Evolutionary conservation across 78 protist genomes (phyloP), one percentile per base, ranked within the genome.

Genomic region (Dictyostelium capitatum): DNA sequence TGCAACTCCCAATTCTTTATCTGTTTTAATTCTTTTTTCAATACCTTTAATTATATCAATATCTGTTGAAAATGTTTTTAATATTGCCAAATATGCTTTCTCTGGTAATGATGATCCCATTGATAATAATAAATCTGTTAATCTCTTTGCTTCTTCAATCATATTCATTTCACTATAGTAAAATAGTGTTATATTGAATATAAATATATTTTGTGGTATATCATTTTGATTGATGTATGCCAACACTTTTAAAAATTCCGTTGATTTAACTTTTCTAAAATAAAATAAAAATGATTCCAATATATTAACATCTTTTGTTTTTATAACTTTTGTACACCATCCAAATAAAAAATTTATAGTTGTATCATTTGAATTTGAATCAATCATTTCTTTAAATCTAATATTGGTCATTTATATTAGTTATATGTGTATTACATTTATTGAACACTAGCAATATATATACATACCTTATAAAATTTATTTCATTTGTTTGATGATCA

Each of bases 151-250:
- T 20, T 54, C 70, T 1, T 28, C 47, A 4, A 79, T 28, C 70
- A 54, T 56, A 79, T 17, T 3, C 30, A 50, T 79, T 19, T 79
- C 83, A 9, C 23, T 28, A 37, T 79, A 79, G 19, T 20, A 79
- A 10, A 19, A 79, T 19, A 79, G 37, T 3, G 83, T 54, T 10
- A 56, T 23, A 51, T 50, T 54, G 83, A 54, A 54, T 3, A 30
- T 32, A 14, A 12, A 79, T 25, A 54, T 54, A 37, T 32, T 79
- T 17, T 79, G 83, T n/a, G 83, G n/a, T 37, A 79, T 79, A 28
- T 79, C 59, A 9, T 37, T 79, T 32, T 20, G 6, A 30, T 78
- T 30, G 28, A 79, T 54, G 37, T 56, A 79, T 30, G 30, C 19
- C 15, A 79, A 54, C 7, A 56, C 83, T 2, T 79, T 17, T 28